These are phyloP conservation scores for Saprolegnia diclina DNA, from an alignment of 352 stramenopile genomes.

Conservation along the genomic window DNA sequence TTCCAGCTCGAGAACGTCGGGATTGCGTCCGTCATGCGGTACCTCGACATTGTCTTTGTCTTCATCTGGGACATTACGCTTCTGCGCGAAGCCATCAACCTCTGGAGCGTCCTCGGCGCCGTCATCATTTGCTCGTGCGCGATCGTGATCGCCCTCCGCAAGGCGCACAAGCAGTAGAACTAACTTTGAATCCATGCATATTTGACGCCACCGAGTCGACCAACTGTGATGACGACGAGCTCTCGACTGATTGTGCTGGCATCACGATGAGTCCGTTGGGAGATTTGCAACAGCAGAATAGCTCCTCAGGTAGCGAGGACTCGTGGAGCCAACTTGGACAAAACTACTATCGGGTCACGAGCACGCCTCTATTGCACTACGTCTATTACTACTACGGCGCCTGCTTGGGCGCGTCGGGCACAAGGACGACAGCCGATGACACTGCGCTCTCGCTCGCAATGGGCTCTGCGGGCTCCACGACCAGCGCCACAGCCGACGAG, in stretches of 20 bases:
- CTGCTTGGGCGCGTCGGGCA: neutral
- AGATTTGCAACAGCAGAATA: too few relatives aligned
- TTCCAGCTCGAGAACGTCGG: slow-evolving; percentile 82
- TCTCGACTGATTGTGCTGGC: too few relatives aligned
- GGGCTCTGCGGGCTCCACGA: too few relatives aligned
- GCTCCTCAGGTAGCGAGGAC: too few relatives aligned
- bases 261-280: too few relatives aligned
- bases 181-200: neutral
- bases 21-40: slow-evolving; percentile 78
- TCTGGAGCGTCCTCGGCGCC: slow-evolving; percentile 42
- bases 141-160: slow-evolving; percentile 57
- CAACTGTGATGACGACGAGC: too few relatives aligned
- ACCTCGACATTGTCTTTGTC: slow-evolving; percentile 76
- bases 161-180: slow-evolving; percentile 24
- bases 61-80: slow-evolving; percentile 73
- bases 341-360: neutral
- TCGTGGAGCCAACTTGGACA: neutral
- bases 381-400: neutral
- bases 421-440: neutral
- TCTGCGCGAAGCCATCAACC: slow-evolving; percentile 58
- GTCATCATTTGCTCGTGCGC: slow-evolving; percentile 45
- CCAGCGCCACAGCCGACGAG: too few relatives aligned
- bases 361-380: neutral
- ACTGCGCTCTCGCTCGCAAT: neutral
- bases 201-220: too few relatives aligned